phyloP scores from a whole-genome alignment of 23 red algal genomes.

The Gracilaria caudata region DNA sequence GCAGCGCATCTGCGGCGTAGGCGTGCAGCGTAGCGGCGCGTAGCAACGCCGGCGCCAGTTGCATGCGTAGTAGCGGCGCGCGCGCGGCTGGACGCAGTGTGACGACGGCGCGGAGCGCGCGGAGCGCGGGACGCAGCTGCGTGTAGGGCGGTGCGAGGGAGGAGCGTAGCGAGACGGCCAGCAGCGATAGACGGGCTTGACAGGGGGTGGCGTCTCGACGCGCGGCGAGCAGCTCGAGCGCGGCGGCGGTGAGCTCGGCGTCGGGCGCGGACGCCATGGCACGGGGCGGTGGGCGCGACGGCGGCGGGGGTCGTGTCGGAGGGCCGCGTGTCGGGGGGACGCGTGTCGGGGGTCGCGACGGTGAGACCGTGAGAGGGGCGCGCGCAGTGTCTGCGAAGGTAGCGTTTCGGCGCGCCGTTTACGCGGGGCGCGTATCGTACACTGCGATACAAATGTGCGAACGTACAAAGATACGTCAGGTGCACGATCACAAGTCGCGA shows the following conservation, averaged over 20 bases:
- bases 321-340: background rate
- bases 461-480: too few species aligned
- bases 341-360: background rate
- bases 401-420: too few species aligned
- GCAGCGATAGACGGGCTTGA: slow-evolving; percentile 2
- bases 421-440: too few species aligned
- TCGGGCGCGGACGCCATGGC: slow-evolving; percentile 30
- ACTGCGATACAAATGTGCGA: too few species aligned
- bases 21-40: background rate
- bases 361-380: background rate
- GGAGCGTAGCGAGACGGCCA: background rate
- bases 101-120: slow-evolving; percentile 16
- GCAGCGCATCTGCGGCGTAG: background rate
- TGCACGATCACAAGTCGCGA: too few species aligned
- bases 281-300: slow-evolving; percentile 41
- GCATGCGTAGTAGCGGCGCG: background rate
- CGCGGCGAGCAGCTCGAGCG: background rate
- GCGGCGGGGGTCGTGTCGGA: background rate
- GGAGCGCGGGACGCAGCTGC: slow-evolving; percentile 9
- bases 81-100: background rate
- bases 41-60: background rate
- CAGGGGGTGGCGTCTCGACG: slow-evolving; percentile 27
- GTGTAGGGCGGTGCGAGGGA: background rate
- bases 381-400: too few species aligned
- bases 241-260: background rate